Evolutionary conservation across 1,139 yeast species (phyloP).

Genomic region (Zygotorulaspora mrakii): DNA sequence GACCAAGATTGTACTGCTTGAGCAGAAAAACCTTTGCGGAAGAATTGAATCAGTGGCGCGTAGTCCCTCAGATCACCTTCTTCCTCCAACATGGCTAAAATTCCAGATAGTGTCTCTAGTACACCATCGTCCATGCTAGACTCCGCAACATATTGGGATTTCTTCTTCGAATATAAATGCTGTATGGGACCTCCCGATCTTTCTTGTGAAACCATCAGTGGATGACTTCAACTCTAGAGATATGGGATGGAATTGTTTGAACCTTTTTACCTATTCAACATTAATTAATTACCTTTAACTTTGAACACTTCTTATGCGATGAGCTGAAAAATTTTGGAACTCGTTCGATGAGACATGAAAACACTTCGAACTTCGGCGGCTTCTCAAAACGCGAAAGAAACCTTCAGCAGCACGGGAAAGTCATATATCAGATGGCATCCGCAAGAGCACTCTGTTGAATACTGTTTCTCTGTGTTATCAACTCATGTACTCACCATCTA

Average conservation of each 20-base stretch:
- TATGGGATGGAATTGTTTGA: neutral
- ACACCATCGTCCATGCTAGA: slow-evolving; percentile 30
- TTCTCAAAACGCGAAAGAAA: too few species aligned
- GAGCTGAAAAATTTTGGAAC: slow-evolving; percentile 13
- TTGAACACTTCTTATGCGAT: slow-evolving; percentile 6
- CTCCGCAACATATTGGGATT: slow-evolving; percentile 7
- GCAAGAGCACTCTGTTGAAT: too few species aligned
- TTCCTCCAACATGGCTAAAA: slow-evolving; percentile 22
- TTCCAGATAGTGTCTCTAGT: slow-evolving; percentile 28
- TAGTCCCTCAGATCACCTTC: slow-evolving; percentile 27
- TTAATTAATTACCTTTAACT: too few species aligned
- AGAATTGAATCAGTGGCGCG: slow-evolving; percentile 34
- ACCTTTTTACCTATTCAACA: too few species aligned
- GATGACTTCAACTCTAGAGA: neutral
- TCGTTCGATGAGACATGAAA: neutral
- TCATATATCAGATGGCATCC: too few species aligned
- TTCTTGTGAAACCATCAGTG: slow-evolving; percentile 6
- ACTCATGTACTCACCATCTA: too few species aligned
- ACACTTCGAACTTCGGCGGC: too few species aligned
- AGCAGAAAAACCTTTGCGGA: slow-evolving; percentile 36
- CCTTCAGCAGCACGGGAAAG: too few species aligned
- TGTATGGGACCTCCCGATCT: neutral
- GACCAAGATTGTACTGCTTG: slow-evolving; percentile 57
- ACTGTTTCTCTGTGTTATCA: too few species aligned
- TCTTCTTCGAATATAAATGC: slow-evolving; percentile 1